Percentiles rank a stretch among this genome's conserved stretches.
These are phyloP conservation scores for Metschnikowia peoriensis DNA, from an alignment of 805 yeast genomes.

Conservation along the genomic window DNA sequence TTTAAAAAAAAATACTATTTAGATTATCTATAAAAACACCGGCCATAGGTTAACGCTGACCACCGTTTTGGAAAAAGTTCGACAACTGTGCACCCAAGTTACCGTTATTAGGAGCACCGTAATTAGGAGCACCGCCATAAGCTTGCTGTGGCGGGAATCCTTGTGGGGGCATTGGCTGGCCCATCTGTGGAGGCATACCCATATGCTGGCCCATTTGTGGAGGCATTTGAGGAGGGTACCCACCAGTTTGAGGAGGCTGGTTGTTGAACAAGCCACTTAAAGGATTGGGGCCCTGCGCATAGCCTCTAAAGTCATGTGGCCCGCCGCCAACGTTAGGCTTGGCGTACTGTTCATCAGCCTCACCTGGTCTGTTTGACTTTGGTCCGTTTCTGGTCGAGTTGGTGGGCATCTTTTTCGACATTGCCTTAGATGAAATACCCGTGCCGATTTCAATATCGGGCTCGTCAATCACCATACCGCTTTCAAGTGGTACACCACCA, in stretches of 20 bases:
- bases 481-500: slow-evolving; percentile 75
- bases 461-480: slow-evolving; percentile 87
- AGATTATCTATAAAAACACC: background rate
- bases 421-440: slow-evolving; percentile 89
- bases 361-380: slow-evolving; percentile 67
- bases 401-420: slow-evolving; percentile 89
- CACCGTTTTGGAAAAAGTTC: slow-evolving; percentile 32
- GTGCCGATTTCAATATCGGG: slow-evolving; percentile 97
- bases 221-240: slow-evolving; percentile 13
- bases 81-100: slow-evolving; percentile 41
- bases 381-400: slow-evolving; percentile 85
- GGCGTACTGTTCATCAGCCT: slow-evolving; percentile 43
- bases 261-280: slow-evolving; percentile 46
- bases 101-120: slow-evolving; percentile 21
- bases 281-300: slow-evolving; percentile 42
- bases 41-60: slow-evolving; percentile 5
- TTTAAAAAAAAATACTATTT: background rate
- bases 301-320: slow-evolving; percentile 36
- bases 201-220: slow-evolving; percentile 3
- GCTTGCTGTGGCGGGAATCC: slow-evolving; percentile 12
- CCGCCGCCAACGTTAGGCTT: slow-evolving; percentile 38
- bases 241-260: slow-evolving; percentile 17
- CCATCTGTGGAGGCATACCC: slow-evolving; percentile 6
- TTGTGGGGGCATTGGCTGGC: slow-evolving; percentile 6
- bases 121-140: slow-evolving; percentile 14